A percentile compares a stretch with the other conserved stretches of the same genome.
Conservation (phyloP, 352 stramenopile genomes). For the Aphanomyces stellatus region DNA sequence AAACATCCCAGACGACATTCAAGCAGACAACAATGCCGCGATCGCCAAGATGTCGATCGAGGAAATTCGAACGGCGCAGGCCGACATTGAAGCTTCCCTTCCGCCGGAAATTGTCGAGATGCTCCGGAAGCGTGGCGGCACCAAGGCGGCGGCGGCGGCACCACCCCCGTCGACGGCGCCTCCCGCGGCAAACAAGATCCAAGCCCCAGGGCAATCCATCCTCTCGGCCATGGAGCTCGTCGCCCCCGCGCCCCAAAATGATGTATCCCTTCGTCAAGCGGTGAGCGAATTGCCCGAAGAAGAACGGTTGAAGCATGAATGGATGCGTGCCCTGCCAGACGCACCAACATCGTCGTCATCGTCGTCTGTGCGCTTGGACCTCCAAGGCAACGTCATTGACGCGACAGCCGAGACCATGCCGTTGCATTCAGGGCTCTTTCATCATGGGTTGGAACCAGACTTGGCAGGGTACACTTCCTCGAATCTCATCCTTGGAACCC, state of each 20-base stretch:
- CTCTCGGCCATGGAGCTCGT: conserved; percentile 14
- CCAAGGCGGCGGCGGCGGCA: background rate
- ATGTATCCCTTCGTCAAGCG: conserved; percentile 48
- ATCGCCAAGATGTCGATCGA: conserved; percentile 51
- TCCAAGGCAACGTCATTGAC: conserved; percentile 38
- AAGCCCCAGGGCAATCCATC: background rate
- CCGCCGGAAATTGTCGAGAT: conserved; percentile 59
- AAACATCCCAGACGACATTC: conserved; percentile 28
- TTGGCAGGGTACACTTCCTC: conserved; percentile 42
- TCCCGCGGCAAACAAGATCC: background rate
- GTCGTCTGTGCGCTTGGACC: conserved; percentile 66
- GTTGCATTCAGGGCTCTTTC: conserved; percentile 59
- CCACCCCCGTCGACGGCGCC: conserved; percentile 14
- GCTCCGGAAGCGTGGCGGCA: conserved; percentile 35
- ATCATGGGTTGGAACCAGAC: conserved; percentile 68
- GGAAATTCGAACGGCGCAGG: conserved; percentile 64
- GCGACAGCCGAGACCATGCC: conserved; percentile 21
- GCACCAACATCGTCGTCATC: background rate
- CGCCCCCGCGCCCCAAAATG: conserved; percentile 44
- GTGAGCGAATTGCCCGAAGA: conserved; percentile 40
- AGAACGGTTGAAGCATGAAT: conserved; percentile 67
- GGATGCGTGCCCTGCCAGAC: conserved; percentile 36
- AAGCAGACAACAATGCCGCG: conserved; percentile 32
- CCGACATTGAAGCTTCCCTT: conserved; percentile 48
- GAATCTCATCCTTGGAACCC: background rate